Evolutionary conservation across 306 rosid species (phyloP).

Genomic region (Prinsepia uniflora): DNA sequence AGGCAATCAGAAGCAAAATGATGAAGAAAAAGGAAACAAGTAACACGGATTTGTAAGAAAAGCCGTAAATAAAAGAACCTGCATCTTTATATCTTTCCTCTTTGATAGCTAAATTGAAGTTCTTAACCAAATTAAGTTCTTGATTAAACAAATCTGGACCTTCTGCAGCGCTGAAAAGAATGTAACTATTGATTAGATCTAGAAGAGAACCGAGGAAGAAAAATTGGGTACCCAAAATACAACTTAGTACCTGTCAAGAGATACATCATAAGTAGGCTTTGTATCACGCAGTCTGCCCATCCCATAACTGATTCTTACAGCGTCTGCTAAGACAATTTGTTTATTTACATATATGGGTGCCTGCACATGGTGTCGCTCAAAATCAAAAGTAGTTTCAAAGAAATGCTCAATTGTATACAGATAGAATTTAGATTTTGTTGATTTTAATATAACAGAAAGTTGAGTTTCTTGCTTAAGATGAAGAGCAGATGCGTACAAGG

Average conservation of each 20-base stretch:
- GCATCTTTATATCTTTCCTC: conserved; percentile 89
- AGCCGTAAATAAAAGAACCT: conserved; percentile 38
- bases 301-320: conserved; percentile 70
- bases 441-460: neutral
- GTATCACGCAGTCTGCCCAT: conserved; percentile 53
- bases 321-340: conserved; percentile 72
- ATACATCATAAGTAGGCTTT: conserved; percentile 66
- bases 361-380: conserved; percentile 50
- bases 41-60: neutral
- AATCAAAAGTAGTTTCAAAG: conserved; percentile 17
- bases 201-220: conserved; percentile 8
- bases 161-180: conserved; percentile 63
- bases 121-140: conserved; percentile 75
- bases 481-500: neutral
- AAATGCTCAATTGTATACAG: conserved; percentile 1
- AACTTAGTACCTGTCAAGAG: conserved; percentile 78
- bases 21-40: neutral
- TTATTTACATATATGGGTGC: conserved; percentile 91
- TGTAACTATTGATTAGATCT: conserved; percentile 12
- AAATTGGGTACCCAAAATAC: conserved; percentile 15
- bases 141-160: conserved; percentile 69
- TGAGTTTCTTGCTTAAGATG: neutral
- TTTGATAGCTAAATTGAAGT: conserved; percentile 60
- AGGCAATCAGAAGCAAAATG: conserved; percentile 2
- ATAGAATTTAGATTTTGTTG: conserved; percentile 11